phyloP scores from a whole-genome alignment of 2,329 filamentous ascomycete genomes.

The Arthroderma uncinatum region DNA sequence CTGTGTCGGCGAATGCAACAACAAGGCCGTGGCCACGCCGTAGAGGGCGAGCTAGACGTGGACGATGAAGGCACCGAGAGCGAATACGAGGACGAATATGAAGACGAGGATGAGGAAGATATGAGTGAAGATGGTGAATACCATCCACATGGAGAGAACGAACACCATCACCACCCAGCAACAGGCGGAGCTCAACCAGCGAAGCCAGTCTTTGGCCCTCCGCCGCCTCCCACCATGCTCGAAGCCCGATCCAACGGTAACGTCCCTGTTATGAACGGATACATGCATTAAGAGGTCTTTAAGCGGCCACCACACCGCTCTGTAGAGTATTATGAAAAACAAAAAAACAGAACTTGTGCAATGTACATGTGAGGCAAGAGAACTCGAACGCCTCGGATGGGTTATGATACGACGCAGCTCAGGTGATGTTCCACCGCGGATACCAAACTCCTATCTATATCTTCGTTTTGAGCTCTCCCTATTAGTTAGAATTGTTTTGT shows the following conservation, averaged over 20 bases:
- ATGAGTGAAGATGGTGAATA: slow-evolving; percentile 50
- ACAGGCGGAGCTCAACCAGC: slow-evolving; percentile 22
- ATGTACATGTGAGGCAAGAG: background rate
- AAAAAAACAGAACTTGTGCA: background rate
- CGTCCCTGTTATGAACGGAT: slow-evolving; percentile 34
- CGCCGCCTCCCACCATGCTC: slow-evolving; percentile 41
- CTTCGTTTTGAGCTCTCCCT: background rate
- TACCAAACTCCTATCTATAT: background rate
- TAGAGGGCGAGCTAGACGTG: slow-evolving; percentile 47
- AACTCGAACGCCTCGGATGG: background rate
- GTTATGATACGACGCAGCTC: no score
- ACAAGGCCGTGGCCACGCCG: slow-evolving; percentile 68
- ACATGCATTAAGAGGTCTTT: slow-evolving; percentile 19
- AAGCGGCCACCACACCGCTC: background rate
- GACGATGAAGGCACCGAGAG: slow-evolving; percentile 39
- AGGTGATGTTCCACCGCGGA: background rate
- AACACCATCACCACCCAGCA: slow-evolving; percentile 46
- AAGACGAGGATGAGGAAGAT: slow-evolving; percentile 52
- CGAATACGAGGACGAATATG: slow-evolving; percentile 45
- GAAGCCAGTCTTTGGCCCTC: slow-evolving; percentile 39
- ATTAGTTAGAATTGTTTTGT: slow-evolving; percentile 3
- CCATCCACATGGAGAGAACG: slow-evolving; percentile 55
- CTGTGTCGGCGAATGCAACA: slow-evolving; percentile 95
- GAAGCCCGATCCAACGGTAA: slow-evolving; percentile 38
- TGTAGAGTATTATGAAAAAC: slow-evolving; percentile 3